These are phyloP conservation scores for Apiotrichum siamense DNA, from an alignment of 1,284 basidiomycete genomes.

Conservation along the genomic window DNA sequence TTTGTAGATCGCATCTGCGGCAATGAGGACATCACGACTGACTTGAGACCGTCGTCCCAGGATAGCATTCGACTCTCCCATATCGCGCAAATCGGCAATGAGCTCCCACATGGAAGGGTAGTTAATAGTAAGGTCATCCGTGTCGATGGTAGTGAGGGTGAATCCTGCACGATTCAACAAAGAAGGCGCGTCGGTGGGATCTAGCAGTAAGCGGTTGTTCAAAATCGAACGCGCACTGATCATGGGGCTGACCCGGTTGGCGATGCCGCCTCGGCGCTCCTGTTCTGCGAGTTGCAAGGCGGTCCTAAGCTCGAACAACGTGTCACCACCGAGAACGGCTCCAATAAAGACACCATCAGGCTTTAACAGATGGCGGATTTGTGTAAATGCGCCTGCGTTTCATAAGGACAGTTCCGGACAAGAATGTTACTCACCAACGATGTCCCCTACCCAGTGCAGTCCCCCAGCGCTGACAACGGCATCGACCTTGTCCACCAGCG, in stretches of 20 bases:
- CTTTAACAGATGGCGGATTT: constrained; percentile 76
- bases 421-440: constrained; percentile 62
- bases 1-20: constrained; percentile 89
- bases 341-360: constrained; percentile 94
- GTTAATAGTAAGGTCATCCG: constrained; percentile 83
- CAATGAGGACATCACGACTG: constrained; percentile 78
- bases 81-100: constrained; percentile 83
- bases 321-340: constrained; percentile 92
- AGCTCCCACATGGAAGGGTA: constrained; percentile 98
- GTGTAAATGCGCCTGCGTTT: constrained; percentile 68
- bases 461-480: constrained; percentile 86
- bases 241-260: constrained; percentile 94
- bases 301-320: constrained; percentile 80
- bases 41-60: constrained; percentile 64
- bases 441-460: constrained; percentile 96
- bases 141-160: constrained; percentile 87
- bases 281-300: constrained; percentile 87
- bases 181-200: constrained; percentile 83
- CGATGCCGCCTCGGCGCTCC: constrained; percentile 92
- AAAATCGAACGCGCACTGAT: constrained; percentile 58
- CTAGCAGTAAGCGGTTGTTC: constrained; percentile 47
- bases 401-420: not conserved
- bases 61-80: constrained; percentile 95
- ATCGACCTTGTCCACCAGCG: constrained; percentile 64
- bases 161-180: constrained; percentile 89